Base-by-base conservation (phyloP, 2,329 filamentous ascomycete genomes). In the Xylariaceae sp. region DNA sequence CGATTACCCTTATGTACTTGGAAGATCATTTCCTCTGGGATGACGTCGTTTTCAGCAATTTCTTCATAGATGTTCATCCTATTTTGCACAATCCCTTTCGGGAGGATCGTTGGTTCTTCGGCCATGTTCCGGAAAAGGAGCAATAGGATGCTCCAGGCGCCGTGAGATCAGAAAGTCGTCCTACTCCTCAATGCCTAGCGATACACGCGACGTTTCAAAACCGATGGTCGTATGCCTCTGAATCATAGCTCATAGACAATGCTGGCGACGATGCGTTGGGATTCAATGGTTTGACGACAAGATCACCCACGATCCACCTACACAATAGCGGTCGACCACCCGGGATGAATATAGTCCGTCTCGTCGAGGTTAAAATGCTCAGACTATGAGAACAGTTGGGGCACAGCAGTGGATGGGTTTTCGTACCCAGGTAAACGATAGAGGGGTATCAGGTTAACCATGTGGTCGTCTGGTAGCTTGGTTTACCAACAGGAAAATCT, bases 61-160 rank as follows among this genome's bases (percentile, higher is more conserved):
- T 80, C 78, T 22, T 73, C 72, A 58, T 82, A 81, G 33, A 83
- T 72, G 45, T 73, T 70, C 33, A 69, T 68, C 9, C 73, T 75
- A 66, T 83, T 84, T 45, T 74, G 73, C 54, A 84, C 73, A 54
- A 84, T 76, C 63, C 81, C 82, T 63, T 78, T 78, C 17, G 82
- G 82, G 63, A 84, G 61, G 34, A 81, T 73, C 67, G 76, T 67
- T 41, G 51, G 48, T 40, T 54, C 46, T 42, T 61, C 61, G 49
- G 62, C 54, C 60, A 71, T 62, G 38, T 63, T 66, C 50, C 33
- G 33, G 48, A 46, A 40, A 48, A 28, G 22, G 22, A 7, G 7
- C 22, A 28, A 28, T 28, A n/a, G 22, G 7, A 28, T 28, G 22
- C 7, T 28, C 22, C 22, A 28, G 22, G 22, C 7, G 22, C 22